phyloP scores from a whole-genome alignment of 495 filamentous ascomycete genomes.

The Penicillium lagena region DNA sequence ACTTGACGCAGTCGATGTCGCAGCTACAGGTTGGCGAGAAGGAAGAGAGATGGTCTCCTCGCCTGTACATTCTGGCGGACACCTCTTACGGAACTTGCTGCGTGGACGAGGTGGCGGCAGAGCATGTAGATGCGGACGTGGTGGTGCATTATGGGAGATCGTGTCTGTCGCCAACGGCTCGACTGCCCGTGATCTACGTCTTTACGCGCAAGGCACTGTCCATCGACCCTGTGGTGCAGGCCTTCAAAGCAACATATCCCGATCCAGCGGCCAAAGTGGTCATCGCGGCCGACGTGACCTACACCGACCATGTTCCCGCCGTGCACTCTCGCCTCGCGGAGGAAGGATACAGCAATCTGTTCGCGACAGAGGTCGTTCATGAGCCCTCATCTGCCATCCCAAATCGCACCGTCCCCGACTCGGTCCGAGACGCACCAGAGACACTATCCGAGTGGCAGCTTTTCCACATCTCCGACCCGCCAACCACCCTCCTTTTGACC shows the following conservation, averaged over 20 bases:
- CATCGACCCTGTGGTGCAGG: slow-evolving; percentile 45
- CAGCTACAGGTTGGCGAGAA: slow-evolving; percentile 24
- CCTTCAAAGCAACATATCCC: slow-evolving; percentile 64
- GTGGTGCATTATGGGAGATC: slow-evolving; percentile 93
- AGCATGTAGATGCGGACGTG: slow-evolving; percentile 85
- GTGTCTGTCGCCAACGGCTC: slow-evolving; percentile 83
- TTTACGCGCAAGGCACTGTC: slow-evolving; percentile 71
- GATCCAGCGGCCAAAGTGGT: slow-evolving; percentile 59
- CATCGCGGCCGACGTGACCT: slow-evolving; percentile 87
- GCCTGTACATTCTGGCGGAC: slow-evolving; percentile 84
- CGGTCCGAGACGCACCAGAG: slow-evolving; percentile 38
- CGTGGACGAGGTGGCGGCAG: slow-evolving; percentile 94
- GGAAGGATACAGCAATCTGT: slow-evolving; percentile 64
- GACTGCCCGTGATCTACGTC: slow-evolving; percentile 86
- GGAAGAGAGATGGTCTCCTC: slow-evolving; percentile 28
- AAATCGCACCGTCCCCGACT: slow-evolving; percentile 64
- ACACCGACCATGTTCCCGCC: slow-evolving; percentile 57
- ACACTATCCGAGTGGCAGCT: slow-evolving; percentile 64
- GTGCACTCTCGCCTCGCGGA: slow-evolving; percentile 43
- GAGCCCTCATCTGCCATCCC: slow-evolving; percentile 76
- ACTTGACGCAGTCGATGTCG: slow-evolving; percentile 20
- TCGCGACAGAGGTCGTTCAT: slow-evolving; percentile 65
- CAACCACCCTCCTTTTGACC: slow-evolving; percentile 76
- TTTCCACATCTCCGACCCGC: slow-evolving; percentile 87
- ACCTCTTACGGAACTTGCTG: slow-evolving; percentile 97